These are phyloP conservation scores for Pythium pectinolyticum DNA, from an alignment of 352 stramenopile species.

Conservation along the genomic window DNA sequence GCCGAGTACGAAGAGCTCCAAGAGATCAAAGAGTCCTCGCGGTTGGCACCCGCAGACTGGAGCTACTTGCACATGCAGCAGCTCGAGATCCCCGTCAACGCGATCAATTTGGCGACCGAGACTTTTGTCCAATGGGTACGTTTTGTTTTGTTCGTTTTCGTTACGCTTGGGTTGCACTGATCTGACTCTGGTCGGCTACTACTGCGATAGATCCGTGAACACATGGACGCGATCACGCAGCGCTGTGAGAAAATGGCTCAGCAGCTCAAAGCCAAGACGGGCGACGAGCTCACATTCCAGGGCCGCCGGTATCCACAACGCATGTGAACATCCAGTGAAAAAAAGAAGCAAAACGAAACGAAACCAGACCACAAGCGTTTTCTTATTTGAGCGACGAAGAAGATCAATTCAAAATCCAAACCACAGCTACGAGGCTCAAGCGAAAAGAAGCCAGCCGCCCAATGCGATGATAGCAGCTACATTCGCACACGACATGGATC, in stretches of 20 bases:
- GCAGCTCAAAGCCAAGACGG: constrained; percentile 48
- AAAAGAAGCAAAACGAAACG: too few species aligned
- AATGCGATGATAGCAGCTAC: too few species aligned
- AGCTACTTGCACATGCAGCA: constrained; percentile 37
- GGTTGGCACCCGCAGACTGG: constrained; percentile 45
- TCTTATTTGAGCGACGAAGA: too few species aligned
- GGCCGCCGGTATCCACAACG: constrained; percentile 45
- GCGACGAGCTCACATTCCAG: constrained; percentile 68
- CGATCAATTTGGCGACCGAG: constrained; percentile 3
- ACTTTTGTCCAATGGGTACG: constrained; percentile 50
- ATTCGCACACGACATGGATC: too few species aligned
- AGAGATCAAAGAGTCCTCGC: constrained; percentile 28
- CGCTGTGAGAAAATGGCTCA: constrained; percentile 39
- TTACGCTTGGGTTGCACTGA: neutral
- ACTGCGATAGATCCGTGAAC: constrained; percentile 41
- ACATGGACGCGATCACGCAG: constrained; percentile 47
- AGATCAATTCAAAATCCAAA: too few species aligned
- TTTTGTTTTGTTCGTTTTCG: neutral
- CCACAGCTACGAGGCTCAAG: too few species aligned
- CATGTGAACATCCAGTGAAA: constrained; percentile 6
- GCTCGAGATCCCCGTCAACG: constrained; percentile 32
- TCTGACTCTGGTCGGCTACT: constrained; percentile 10
- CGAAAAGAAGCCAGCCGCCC: too few species aligned
- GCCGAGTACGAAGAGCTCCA: constrained; percentile 38
- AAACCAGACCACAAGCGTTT: neutral